Evolutionary conservation across 2,329 filamentous ascomycete species (phyloP).

Genomic region (Coniosporium tulheliwenetii): DNA sequence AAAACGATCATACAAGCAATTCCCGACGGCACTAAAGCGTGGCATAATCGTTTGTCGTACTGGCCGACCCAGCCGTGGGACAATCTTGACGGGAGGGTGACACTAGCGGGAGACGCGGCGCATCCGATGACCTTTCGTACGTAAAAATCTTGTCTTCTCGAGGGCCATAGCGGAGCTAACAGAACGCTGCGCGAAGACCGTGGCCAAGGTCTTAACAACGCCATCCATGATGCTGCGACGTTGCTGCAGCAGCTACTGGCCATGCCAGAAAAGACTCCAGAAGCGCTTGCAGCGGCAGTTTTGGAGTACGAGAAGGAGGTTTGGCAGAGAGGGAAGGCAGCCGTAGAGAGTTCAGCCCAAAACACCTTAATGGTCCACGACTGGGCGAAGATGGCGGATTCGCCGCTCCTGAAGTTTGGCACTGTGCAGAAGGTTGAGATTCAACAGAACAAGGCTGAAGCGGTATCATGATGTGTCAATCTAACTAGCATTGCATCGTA

Average conservation of each 20-base stretch:
- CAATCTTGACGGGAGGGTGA: slow-evolving; percentile 12
- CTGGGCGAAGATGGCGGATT: background rate
- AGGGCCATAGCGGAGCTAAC: background rate
- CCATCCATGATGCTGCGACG: slow-evolving; percentile 20
- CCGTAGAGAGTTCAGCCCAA: background rate
- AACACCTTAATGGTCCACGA: background rate
- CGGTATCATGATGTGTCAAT: too few relatives aligned
- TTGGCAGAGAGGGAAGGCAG: background rate
- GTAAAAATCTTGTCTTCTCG: slow-evolving; percentile 1
- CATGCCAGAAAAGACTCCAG: background rate
- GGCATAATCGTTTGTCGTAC: slow-evolving; percentile 6
- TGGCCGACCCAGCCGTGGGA: slow-evolving; percentile 12
- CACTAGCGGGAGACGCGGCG: slow-evolving; percentile 20
- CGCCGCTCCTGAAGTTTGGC: background rate
- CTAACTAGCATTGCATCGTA: too few relatives aligned
- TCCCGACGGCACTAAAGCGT: slow-evolving; percentile 3
- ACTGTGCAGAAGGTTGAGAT: background rate
- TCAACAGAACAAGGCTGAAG: too few relatives aligned
- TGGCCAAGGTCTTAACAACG: slow-evolving; percentile 31
- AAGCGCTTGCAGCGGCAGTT: background rate
- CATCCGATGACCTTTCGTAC: slow-evolving; percentile 30
- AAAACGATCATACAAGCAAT: slow-evolving; percentile 5
- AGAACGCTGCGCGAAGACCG: slow-evolving; percentile 13
- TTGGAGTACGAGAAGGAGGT: background rate
- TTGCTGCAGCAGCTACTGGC: background rate